Percentiles rank a stretch among this genome's conserved stretches.
Evolutionary conservation across 495 filamentous ascomycete species (phyloP).

Genomic region (Xylaria palmicola): DNA sequence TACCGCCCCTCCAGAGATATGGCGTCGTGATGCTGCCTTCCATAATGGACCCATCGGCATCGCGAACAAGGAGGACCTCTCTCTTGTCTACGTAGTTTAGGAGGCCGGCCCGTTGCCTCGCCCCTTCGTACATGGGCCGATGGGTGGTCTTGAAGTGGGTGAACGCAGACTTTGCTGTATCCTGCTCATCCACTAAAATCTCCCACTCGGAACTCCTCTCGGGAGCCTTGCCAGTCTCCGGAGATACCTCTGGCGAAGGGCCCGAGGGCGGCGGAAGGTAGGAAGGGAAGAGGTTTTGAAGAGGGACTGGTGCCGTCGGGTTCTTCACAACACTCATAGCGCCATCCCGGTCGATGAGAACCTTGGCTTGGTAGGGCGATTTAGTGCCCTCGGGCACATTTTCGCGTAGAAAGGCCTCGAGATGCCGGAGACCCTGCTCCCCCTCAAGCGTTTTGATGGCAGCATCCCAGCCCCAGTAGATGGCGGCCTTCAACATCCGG

Average conservation of each 20-base stretch:
- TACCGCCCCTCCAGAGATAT: constrained; percentile 68
- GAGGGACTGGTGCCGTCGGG: constrained; percentile 47
- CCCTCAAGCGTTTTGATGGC: constrained; percentile 46
- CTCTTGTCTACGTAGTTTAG: constrained; percentile 50
- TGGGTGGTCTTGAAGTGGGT: constrained; percentile 76
- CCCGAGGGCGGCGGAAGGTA: constrained; percentile 33
- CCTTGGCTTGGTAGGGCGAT: constrained; percentile 47
- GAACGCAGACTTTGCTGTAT: constrained; percentile 57
- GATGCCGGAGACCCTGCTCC: constrained; percentile 36
- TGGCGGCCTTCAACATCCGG: constrained; percentile 70
- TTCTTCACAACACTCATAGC: constrained; percentile 48
- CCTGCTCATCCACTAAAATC: constrained; percentile 56
- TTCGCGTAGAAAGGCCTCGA: constrained; percentile 26
- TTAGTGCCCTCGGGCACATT: constrained; percentile 20
- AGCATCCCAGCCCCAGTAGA: constrained; percentile 61
- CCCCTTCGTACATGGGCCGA: constrained; percentile 63
- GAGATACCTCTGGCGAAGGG: neutral
- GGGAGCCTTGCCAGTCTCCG: constrained; percentile 16
- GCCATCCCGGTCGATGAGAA: constrained; percentile 53
- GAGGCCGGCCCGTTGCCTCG: constrained; percentile 59
- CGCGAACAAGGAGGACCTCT: constrained; percentile 76
- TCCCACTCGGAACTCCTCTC: constrained; percentile 34
- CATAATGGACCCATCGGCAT: constrained; percentile 64
- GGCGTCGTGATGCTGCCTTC: constrained; percentile 81
- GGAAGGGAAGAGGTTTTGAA: constrained; percentile 56